Evolutionary conservation across 805 yeast genomes (phyloP).

Genomic region (Aciculoconidium aculeatum): DNA sequence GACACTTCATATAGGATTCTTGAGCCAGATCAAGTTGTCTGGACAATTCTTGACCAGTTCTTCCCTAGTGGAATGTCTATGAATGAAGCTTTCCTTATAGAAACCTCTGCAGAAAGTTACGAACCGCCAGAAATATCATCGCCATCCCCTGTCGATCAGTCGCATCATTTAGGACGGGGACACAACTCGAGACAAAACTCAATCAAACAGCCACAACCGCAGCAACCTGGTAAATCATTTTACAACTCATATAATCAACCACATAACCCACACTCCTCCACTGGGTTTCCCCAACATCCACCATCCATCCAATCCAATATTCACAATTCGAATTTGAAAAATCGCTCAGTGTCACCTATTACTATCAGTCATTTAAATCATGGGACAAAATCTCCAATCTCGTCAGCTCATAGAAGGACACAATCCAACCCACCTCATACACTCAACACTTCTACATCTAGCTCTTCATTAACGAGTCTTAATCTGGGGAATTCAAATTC

Average conservation of each 20-base stretch:
- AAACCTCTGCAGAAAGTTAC: conserved; percentile 24
- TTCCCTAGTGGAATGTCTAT: conserved; percentile 66
- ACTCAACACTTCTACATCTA: conserved; percentile 17
- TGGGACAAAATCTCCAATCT: conserved; percentile 5
- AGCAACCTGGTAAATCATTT: conserved; percentile 4
- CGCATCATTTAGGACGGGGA: too few relatives aligned
- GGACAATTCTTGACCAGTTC: conserved; percentile 50
- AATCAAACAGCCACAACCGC: conserved; percentile 9
- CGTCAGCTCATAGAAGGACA: conserved; percentile 24
- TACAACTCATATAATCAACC: too few relatives aligned
- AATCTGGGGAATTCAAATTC: conserved; percentile 7
- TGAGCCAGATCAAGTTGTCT: conserved; percentile 60
- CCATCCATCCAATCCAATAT: too few relatives aligned
- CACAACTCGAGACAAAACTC: conserved; percentile 5
- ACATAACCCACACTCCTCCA: too few relatives aligned
- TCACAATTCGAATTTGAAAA: conserved; percentile 1
- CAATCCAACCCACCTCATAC: conserved; percentile 29
- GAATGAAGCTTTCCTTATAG: conserved; percentile 59
- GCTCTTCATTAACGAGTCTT: conserved; percentile 5
- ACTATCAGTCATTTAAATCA: conserved; percentile 1
- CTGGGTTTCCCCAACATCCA: too few relatives aligned
- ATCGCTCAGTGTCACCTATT: conserved; percentile 4
- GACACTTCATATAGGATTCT: conserved; percentile 14
- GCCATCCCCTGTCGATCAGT: too few relatives aligned
- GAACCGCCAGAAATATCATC: conserved; percentile 6